These are phyloP conservation scores for Alternaria viburni DNA, from an alignment of 2,329 filamentous ascomycete species.

Conservation along the genomic window DNA sequence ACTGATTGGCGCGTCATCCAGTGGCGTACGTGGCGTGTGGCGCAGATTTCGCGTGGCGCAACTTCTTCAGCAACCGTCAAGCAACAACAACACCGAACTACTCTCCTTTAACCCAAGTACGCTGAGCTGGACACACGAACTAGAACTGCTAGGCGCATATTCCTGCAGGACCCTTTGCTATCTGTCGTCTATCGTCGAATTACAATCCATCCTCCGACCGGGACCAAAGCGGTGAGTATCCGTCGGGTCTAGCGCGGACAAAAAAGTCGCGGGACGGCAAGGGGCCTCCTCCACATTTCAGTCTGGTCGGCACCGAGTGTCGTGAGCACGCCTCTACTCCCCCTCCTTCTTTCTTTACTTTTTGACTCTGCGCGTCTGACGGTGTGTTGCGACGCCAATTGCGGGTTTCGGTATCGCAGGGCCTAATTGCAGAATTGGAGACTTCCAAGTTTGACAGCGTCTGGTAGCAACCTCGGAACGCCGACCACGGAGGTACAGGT, in stretches of 20 bases:
- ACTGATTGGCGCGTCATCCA: conserved; percentile 6
- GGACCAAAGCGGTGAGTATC: conserved; percentile 17
- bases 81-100: background rate
- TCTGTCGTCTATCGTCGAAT: conserved; percentile 4
- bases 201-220: background rate
- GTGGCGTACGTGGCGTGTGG: conserved; percentile 4
- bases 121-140: no score
- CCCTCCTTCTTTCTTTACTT: background rate
- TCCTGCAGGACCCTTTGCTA: conserved; percentile 9
- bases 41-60: background rate
- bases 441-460: no score
- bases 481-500: background rate
- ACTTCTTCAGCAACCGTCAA: background rate
- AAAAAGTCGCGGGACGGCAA: conserved; percentile 25
- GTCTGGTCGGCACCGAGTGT: conserved; percentile 2
- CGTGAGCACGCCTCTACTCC: conserved; percentile 5
- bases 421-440: background rate
- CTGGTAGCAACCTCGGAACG: no score
- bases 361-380: background rate
- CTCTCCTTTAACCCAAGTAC: background rate
- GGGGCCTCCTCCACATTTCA: conserved; percentile 16
- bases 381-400: conserved; percentile 19
- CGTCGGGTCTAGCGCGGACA: conserved; percentile 19
- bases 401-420: conserved; percentile 5
- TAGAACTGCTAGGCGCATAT: conserved; percentile 19